Base-by-base conservation (phyloP, 768 basidiomycete genomes). In the Psilocybe cyanescens region DNA sequence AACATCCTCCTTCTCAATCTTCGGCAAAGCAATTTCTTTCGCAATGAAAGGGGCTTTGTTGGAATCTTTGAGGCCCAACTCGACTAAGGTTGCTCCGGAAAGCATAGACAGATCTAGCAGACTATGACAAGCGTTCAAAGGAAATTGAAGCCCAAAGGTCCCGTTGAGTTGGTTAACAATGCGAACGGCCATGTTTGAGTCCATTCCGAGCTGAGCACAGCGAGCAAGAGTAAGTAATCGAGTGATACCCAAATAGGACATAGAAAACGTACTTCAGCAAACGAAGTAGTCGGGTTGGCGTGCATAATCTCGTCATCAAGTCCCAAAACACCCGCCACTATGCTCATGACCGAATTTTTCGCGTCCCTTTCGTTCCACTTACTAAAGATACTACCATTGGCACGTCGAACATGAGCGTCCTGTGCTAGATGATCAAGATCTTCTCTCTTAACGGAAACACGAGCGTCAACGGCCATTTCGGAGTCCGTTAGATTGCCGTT, bases 81-180 rank as follows among this genome's bases (percentile, higher is more conserved):
- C 64, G 1, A 45, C 28, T 24, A 58, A 39, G 28, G 69, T 58
- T 16, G 67, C 69, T 11, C 60, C 55, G 8, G 50, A 55, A n/a
- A 74, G 64, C 29, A 59, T 44, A 7, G 39, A 39, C 16, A 74
- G 37, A 52, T 74, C 66, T 44, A 74, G 50, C 11, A 67, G 58
- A 1, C 65, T 72, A 47, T 74, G 72, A 41, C 73, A 74, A 12
- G 70, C 55, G 55, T 74, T 74, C n/a, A 63, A 60, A 30, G 73
- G 72, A 31, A 72, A 59, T 4, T 54, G 45, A 5, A 72, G 55
- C 2, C 17, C 29, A 46, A 72, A 69, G 1, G 39, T 9, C 2
- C 48, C 49, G 60, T 74, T 74, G 45, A 74, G 37, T 9, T 62
- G 48, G 29, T 69, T 68, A n/a, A 72, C 72, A 29, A 74, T 74